Percentiles rank a stretch among this genome's conserved stretches.
Evolutionary conservation across 495 filamentous ascomycete species (phyloP).

Genomic region (Geoglossum glabrum): DNA sequence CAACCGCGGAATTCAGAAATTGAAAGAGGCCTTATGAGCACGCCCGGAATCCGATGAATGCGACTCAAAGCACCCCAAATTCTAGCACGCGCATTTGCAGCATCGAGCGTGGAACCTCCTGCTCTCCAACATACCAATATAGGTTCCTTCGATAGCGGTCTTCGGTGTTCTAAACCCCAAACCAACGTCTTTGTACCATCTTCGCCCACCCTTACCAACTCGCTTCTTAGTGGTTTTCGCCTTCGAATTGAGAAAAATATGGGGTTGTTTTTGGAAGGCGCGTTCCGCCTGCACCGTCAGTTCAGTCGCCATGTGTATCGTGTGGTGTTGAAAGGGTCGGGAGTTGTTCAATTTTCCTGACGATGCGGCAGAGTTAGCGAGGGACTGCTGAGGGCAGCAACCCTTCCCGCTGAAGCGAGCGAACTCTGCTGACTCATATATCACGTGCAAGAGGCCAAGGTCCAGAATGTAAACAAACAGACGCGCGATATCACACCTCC

Average conservation of each 20-base stretch:
- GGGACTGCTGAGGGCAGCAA: constrained; percentile 1
- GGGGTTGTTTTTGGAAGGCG: constrained; percentile 98
- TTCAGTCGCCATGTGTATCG: constrained; percentile 84
- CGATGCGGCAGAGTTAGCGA: not conserved
- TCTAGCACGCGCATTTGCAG: not conserved
- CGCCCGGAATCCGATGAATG: too few species aligned
- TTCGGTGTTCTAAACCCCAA: constrained; percentile 96
- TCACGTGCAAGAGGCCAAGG: not conserved
- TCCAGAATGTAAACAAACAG: constrained; percentile 6
- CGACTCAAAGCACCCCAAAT: not conserved
- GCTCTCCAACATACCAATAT: constrained; percentile 71
- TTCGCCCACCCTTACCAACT: constrained; percentile 64
- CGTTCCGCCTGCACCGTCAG: constrained; percentile 95
- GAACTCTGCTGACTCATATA: not conserved
- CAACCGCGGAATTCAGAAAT: not conserved
- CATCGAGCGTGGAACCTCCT: not conserved
- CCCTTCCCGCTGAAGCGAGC: not conserved
- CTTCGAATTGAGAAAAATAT: constrained; percentile 97
- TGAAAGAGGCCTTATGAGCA: too few species aligned
- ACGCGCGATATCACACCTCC: not conserved
- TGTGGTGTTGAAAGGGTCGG: not conserved
- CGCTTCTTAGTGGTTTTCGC: constrained; percentile 64
- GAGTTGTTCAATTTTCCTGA: not conserved
- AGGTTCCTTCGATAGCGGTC: constrained; percentile 90
- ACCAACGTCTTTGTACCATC: constrained; percentile 99